These are phyloP conservation scores for Sugiyamaella qingdaonensis DNA, from an alignment of 805 yeast species.

Conservation along the genomic window DNA sequence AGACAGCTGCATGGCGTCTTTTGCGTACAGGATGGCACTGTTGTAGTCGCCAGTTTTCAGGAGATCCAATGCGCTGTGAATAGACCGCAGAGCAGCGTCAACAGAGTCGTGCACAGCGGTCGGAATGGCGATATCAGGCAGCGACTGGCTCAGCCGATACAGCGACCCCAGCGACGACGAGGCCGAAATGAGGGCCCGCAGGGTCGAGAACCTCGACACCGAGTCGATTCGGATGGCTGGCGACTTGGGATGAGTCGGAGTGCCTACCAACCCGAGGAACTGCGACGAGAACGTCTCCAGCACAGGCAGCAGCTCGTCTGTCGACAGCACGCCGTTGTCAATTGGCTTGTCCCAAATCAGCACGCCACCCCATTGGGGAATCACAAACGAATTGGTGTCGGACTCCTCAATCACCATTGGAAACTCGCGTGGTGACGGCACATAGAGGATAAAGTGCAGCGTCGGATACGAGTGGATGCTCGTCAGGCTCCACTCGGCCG, in stretches of 20 bases:
- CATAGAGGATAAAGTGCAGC: slow-evolving; percentile 65
- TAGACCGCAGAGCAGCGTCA: slow-evolving; percentile 42
- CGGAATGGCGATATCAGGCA: slow-evolving; percentile 83
- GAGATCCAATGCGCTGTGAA: slow-evolving; percentile 38
- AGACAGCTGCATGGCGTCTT: slow-evolving; percentile 57
- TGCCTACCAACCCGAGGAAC: slow-evolving; percentile 66
- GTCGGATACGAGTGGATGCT: slow-evolving; percentile 57
- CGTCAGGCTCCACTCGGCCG: slow-evolving; percentile 76
- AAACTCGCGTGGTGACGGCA: slow-evolving; percentile 47
- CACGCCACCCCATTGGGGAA: slow-evolving; percentile 92
- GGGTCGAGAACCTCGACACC: slow-evolving; percentile 54
- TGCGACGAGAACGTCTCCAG: slow-evolving; percentile 73
- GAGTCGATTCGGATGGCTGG: slow-evolving; percentile 63
- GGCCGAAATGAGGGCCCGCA: slow-evolving; percentile 57
- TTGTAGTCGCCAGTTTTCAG: slow-evolving; percentile 36
- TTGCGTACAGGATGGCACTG: slow-evolving; percentile 38
- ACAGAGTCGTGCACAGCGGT: slow-evolving; percentile 60
- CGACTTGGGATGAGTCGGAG: slow-evolving; percentile 54
- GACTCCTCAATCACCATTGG: slow-evolving; percentile 48
- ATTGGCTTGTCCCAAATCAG: slow-evolving; percentile 43
- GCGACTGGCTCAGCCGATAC: slow-evolving; percentile 58
- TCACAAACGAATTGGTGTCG: slow-evolving; percentile 55
- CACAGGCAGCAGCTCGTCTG: slow-evolving; percentile 48
- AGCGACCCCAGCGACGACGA: slow-evolving; percentile 71
- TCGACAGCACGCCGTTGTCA: slow-evolving; percentile 22